Evolutionary conservation across 176 grass and related monocot genomes (phyloP).

Genomic region (Aechmea fasciata): DNA sequence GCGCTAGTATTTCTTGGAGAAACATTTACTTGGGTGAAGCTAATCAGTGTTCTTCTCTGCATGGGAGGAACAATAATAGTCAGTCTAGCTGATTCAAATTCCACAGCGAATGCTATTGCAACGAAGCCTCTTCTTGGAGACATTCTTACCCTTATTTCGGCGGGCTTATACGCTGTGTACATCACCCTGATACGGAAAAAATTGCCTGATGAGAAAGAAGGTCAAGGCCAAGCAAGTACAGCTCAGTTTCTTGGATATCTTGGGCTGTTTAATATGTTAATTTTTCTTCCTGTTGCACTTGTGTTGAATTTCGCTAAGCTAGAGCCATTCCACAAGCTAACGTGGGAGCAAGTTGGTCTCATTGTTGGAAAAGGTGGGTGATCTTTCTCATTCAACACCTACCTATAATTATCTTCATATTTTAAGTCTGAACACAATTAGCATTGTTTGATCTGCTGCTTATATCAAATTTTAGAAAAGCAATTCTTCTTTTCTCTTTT

Average conservation of each 20-base stretch:
- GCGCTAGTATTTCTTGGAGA: constrained; percentile 81
- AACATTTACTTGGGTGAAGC: constrained; percentile 88
- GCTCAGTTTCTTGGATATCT: constrained; percentile 95
- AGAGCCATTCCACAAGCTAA: constrained; percentile 75
- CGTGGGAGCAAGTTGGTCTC: constrained; percentile 91
- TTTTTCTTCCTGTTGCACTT: constrained; percentile 80
- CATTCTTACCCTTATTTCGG: constrained; percentile 73
- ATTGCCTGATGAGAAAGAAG: constrained; percentile 85
- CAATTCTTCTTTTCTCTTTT: too few species aligned
- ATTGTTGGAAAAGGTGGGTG: constrained; percentile 87
- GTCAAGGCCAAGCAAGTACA: constrained; percentile 85
- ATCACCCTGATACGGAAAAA: constrained; percentile 92
- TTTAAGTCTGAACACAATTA: not conserved
- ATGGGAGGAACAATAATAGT: constrained; percentile 96
- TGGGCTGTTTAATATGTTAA: constrained; percentile 76
- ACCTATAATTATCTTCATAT: not conserved
- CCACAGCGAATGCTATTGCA: constrained; percentile 42
- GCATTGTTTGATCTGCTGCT: not conserved
- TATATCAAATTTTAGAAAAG: too few species aligned
- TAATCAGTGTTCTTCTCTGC: constrained; percentile 84
- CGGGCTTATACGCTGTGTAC: constrained; percentile 77
- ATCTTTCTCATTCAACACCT: not conserved
- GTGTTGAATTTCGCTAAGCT: constrained; percentile 73
- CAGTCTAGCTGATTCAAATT: constrained; percentile 72
- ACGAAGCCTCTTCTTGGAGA: constrained; percentile 84